Percentiles rank a stretch among this genome's conserved stretches.
Conservation (phyloP, 2,329 filamentous ascomycete genomes). For the Ampelomyces quisqualis region DNA sequence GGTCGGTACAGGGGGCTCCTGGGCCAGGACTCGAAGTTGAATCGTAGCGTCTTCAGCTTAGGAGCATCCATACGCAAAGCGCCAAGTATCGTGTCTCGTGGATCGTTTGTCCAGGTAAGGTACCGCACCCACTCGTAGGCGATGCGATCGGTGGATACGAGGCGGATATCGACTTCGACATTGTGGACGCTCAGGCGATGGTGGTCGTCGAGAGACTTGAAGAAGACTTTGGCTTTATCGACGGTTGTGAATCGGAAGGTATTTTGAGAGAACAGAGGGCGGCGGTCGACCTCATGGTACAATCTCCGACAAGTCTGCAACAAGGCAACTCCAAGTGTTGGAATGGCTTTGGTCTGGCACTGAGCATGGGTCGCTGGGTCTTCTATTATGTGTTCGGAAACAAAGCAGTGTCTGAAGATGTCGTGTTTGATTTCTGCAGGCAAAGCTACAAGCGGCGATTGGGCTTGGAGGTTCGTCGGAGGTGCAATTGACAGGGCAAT, state of each 20-base stretch:
- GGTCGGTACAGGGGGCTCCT: slow-evolving; percentile 28
- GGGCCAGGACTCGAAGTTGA: slow-evolving; percentile 43
- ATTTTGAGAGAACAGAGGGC: slow-evolving; percentile 37
- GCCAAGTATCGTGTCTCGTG: slow-evolving; percentile 19
- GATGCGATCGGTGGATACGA: slow-evolving; percentile 25
- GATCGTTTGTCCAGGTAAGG: slow-evolving; percentile 26
- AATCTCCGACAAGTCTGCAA: slow-evolving; percentile 41
- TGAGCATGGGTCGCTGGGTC: slow-evolving; percentile 17
- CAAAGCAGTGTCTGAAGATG: slow-evolving; percentile 35
- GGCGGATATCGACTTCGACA: slow-evolving; percentile 42
- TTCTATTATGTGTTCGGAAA: slow-evolving; percentile 24
- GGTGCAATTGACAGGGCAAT: slow-evolving; percentile 8
- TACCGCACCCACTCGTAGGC: slow-evolving; percentile 43
- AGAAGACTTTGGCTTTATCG: slow-evolving; percentile 33
- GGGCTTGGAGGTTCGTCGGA: slow-evolving; percentile 28
- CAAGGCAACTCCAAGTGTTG: slow-evolving; percentile 27
- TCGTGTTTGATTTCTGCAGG: slow-evolving; percentile 41
- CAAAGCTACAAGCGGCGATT: slow-evolving; percentile 36
- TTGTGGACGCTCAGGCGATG: slow-evolving; percentile 29
- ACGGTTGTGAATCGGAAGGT: slow-evolving; percentile 42
- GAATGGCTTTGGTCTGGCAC: background rate
- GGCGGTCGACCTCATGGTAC: slow-evolving; percentile 37
- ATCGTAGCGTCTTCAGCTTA: slow-evolving; percentile 34
- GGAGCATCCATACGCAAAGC: slow-evolving; percentile 32
- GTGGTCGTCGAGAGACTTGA: slow-evolving; percentile 22